A percentile compares a stretch with the other conserved stretches of the same genome.
These are phyloP conservation scores for Aquilaria agallochum DNA, from an alignment of 441 rosid species.

Conservation along the genomic window DNA sequence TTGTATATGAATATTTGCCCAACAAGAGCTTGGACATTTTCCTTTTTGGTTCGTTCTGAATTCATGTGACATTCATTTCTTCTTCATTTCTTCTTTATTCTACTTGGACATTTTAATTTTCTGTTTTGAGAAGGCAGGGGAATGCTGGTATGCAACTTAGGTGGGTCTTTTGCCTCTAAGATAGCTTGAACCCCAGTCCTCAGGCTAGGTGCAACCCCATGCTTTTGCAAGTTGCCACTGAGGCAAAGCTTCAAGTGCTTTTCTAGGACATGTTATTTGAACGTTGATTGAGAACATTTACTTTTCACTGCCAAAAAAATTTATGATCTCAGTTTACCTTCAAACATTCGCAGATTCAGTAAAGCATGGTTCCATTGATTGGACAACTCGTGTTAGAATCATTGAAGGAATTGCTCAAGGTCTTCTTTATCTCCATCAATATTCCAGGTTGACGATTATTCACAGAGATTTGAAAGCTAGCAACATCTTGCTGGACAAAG, in stretches of 20 bases:
- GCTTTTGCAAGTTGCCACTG: no score
- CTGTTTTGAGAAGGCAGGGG: neutral
- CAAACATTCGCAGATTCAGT: neutral
- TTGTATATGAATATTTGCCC: neutral
- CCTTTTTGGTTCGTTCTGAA: neutral
- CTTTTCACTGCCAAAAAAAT: no score
- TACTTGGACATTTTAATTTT: neutral
- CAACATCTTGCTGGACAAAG: conserved; percentile 5
- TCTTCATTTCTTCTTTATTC: neutral
- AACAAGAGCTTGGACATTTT: neutral
- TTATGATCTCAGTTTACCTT: no score
- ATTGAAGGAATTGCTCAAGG: conserved; percentile 1
- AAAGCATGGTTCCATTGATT: neutral
- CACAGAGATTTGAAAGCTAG: conserved; percentile 11
- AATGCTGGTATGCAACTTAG: neutral
- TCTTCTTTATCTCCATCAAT: conserved; percentile 10
- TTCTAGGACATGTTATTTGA: no score
- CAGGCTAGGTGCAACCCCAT: no score
- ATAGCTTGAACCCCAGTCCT: no score
- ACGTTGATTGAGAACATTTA: no score
- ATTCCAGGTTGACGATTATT: conserved; percentile 7
- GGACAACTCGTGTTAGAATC: conserved; percentile 8
- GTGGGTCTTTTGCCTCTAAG: neutral
- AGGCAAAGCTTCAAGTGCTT: no score
- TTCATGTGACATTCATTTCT: neutral